phyloP scores from a whole-genome alignment of 2,329 filamentous ascomycete genomes.

The Tolypocladium capitatum region DNA sequence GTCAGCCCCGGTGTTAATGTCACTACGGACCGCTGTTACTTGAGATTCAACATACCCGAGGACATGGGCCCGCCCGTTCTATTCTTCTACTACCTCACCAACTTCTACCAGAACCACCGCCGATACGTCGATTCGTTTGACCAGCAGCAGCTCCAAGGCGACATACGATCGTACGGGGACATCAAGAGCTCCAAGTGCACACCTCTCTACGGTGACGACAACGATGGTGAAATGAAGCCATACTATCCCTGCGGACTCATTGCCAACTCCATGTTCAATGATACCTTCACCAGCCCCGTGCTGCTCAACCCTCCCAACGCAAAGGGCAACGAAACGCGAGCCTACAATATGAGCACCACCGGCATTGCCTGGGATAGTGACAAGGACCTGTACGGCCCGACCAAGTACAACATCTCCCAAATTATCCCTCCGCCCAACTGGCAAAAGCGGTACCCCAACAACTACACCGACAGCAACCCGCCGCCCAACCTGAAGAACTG shows the following conservation, averaged over 20 bases:
- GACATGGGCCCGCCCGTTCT: slow-evolving; percentile 69
- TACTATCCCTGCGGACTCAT: slow-evolving; percentile 95
- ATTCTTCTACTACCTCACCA: slow-evolving; percentile 89
- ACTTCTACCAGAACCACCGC: slow-evolving; percentile 98
- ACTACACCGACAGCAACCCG: slow-evolving; percentile 50
- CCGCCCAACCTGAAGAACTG: slow-evolving; percentile 62
- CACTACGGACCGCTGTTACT: slow-evolving; percentile 46
- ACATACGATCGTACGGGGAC: slow-evolving; percentile 41
- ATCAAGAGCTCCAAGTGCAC: slow-evolving; percentile 62
- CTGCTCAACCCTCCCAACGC: slow-evolving; percentile 35
- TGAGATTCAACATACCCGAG: slow-evolving; percentile 71
- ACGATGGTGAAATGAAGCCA: slow-evolving; percentile 40
- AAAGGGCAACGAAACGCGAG: slow-evolving; percentile 21
- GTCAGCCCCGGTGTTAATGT: slow-evolving; percentile 23
- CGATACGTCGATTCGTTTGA: slow-evolving; percentile 89
- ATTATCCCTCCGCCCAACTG: slow-evolving; percentile 83
- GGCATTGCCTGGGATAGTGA: slow-evolving; percentile 84
- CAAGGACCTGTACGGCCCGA: slow-evolving; percentile 60
- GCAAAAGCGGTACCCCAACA: slow-evolving; percentile 53
- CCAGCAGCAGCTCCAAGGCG: slow-evolving; percentile 65
- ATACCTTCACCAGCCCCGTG: slow-evolving; percentile 60
- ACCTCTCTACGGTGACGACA: slow-evolving; percentile 46
- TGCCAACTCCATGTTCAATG: slow-evolving; percentile 95
- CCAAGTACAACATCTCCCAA: slow-evolving; percentile 49
- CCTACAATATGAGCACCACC: slow-evolving; percentile 65